Conservation (phyloP, 148 eudicot genomes). For the Simmondsia chinensis region DNA sequence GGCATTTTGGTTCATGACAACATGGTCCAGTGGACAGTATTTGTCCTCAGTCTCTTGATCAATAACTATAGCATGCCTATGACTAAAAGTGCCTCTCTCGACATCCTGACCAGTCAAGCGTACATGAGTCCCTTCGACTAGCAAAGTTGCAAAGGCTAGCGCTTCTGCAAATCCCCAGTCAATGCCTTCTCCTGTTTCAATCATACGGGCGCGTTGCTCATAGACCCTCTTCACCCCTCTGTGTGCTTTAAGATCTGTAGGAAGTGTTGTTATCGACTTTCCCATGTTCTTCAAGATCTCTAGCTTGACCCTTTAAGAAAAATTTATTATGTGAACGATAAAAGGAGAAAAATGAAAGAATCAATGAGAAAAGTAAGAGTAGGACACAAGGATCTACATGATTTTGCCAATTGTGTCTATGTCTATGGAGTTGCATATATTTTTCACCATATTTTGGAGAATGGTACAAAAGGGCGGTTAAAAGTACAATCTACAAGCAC, state of each 20-base stretch:
- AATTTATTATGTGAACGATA: no score
- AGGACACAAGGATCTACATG: no score
- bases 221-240: constrained; percentile 60
- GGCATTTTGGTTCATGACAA: constrained; percentile 53
- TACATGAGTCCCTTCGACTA: constrained; percentile 77
- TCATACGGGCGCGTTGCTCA: constrained; percentile 58
- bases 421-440: no score
- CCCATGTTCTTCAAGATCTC: constrained; percentile 77
- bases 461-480: no score
- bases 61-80: constrained; percentile 64
- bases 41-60: constrained; percentile 66
- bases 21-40: constrained; percentile 72
- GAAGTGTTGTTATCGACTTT: constrained; percentile 62
- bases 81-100: constrained; percentile 88
- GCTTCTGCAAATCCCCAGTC: constrained; percentile 88
- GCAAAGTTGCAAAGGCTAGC: constrained; percentile 73
- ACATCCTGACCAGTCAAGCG: no score
- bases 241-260: constrained; percentile 58
- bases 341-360: no score
- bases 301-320: constrained; percentile 75
- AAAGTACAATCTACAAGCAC: no score
- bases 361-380: no score
- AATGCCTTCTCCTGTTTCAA: constrained; percentile 70
- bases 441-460: no score
- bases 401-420: no score